A percentile compares a stretch with the other conserved stretches of the same genome.
Conservation (phyloP, 768 basidiomycete genomes). For the Suillus placidus region DNA sequence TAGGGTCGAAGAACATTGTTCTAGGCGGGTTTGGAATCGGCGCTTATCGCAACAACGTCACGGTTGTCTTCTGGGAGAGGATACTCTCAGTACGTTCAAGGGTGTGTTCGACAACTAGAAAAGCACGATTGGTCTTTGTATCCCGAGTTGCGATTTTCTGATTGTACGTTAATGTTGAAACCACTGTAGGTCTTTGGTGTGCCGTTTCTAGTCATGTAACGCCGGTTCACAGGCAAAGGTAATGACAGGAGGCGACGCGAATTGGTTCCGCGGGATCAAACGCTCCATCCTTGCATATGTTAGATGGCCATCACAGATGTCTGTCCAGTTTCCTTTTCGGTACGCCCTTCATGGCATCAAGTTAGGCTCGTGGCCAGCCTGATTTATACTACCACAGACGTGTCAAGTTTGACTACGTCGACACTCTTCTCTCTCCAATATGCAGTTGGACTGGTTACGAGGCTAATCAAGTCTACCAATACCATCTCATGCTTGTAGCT, state of each 20-base stretch:
- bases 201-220: neutral
- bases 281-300: too few relatives aligned
- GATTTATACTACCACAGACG: neutral
- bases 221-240: neutral
- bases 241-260: too few relatives aligned
- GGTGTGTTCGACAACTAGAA: conserved; percentile 31
- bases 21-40: conserved; percentile 80
- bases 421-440: neutral
- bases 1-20: conserved; percentile 60
- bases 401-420: neutral
- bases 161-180: neutral
- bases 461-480: neutral
- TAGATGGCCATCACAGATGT: neutral
- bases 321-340: neutral
- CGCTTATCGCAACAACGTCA: conserved; percentile 67
- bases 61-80: conserved; percentile 57
- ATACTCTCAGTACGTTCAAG: conserved; percentile 48
- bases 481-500: neutral
- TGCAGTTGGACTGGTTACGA: neutral
- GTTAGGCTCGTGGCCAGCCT: neutral
- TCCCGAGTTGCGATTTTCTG: neutral
- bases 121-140: neutral
- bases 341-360: neutral
- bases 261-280: too few relatives aligned
- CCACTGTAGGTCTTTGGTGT: neutral